Conservation (phyloP, 352 stramenopile species). For the Phytophthora kernoviae region DNA sequence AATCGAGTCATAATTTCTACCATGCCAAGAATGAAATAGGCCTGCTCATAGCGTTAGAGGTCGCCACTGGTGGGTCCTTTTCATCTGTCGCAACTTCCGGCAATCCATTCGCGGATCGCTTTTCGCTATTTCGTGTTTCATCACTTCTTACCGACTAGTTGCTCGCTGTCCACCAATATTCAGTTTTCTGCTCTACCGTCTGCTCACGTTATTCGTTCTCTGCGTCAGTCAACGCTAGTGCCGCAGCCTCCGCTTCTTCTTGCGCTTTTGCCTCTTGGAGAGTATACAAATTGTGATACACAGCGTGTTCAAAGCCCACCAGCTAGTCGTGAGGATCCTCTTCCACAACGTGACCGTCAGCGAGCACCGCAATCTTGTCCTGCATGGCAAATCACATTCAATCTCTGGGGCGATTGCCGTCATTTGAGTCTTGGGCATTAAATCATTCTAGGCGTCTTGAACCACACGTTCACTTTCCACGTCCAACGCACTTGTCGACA, state of each 20-base stretch:
- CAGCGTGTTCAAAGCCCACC: conserved; percentile 51
- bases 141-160: conserved; percentile 4
- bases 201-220: background rate
- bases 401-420: conserved; percentile 91
- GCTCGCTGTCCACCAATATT: conserved; percentile 32
- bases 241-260: conserved; percentile 26
- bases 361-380: conserved; percentile 57
- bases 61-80: background rate
- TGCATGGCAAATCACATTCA: conserved; percentile 61
- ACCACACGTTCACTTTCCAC: conserved; percentile 78
- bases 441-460: conserved; percentile 66
- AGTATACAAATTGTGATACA: conserved; percentile 73
- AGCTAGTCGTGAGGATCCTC: conserved; percentile 48
- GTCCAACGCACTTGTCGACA: conserved; percentile 58
- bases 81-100: background rate
- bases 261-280: conserved; percentile 33
- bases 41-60: conserved; percentile 19
- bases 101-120: background rate
- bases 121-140: conserved; percentile 3
- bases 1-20: conserved; percentile 38
- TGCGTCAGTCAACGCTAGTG: conserved; percentile 7
- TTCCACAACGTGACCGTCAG: conserved; percentile 43
- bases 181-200: background rate
- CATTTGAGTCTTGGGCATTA: conserved; percentile 53
- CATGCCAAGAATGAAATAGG: conserved; percentile 32